These are phyloP conservation scores for Aspergillus costaricaensis DNA, from an alignment of 2,329 filamentous ascomycete species.

Conservation along the genomic window DNA sequence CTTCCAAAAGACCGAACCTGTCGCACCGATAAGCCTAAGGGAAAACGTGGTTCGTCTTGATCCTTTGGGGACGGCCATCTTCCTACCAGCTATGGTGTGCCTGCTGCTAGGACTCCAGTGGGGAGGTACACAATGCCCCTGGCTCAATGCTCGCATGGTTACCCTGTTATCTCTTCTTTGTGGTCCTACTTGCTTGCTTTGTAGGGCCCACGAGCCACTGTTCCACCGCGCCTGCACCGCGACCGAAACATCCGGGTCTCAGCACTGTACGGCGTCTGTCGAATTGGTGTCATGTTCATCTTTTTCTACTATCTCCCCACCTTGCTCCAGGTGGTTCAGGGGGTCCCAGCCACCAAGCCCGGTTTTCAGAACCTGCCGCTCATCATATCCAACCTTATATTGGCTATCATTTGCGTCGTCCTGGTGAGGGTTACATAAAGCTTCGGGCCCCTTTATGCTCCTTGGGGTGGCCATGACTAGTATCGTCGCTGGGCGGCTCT, in stretches of 20 bases:
- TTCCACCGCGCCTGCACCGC: slow-evolving; percentile 11
- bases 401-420: neutral
- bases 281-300: slow-evolving; percentile 5
- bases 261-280: slow-evolving; percentile 9
- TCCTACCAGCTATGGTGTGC: slow-evolving; percentile 56
- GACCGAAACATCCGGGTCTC: slow-evolving; percentile 13
- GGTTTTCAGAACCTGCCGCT: slow-evolving; percentile 10
- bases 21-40: slow-evolving; percentile 26
- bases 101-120: slow-evolving; percentile 60
- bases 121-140: slow-evolving; percentile 56
- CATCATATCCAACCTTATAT: slow-evolving; percentile 1
- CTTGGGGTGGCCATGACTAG: neutral
- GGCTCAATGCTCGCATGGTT: slow-evolving; percentile 53
- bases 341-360: neutral
- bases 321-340: slow-evolving; percentile 18
- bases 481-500: neutral
- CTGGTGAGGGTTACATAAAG: neutral
- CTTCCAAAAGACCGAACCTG: slow-evolving; percentile 24
- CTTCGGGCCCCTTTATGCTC: slow-evolving; percentile 11
- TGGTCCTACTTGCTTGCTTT: slow-evolving; percentile 38
- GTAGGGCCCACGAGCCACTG: slow-evolving; percentile 10
- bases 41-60: slow-evolving; percentile 33
- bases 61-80: slow-evolving; percentile 49
- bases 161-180: slow-evolving; percentile 56
- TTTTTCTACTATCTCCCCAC: slow-evolving; percentile 20